A percentile compares a stretch with the other conserved stretches of the same genome.
These are phyloP conservation scores for Apophysomyces trapeziformis DNA, from an alignment of 371 early-diverging fungal species.

Conservation along the genomic window DNA sequence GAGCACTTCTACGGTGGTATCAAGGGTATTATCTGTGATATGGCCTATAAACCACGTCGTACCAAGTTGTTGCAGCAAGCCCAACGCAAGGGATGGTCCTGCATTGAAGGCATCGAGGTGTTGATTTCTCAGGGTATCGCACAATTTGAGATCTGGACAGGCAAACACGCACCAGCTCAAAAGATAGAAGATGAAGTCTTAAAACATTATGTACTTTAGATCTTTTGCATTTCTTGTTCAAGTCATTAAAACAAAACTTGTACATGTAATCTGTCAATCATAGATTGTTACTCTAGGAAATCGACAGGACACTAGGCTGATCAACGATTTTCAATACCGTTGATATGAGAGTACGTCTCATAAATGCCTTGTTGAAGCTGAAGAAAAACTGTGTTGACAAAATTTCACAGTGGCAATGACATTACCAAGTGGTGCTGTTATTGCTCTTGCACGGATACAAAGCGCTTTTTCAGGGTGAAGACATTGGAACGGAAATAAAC, in stretches of 20 bases:
- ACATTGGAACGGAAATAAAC: too few relatives aligned
- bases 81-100: constrained; percentile 66
- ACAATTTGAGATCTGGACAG: constrained; percentile 82
- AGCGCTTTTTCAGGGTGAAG: too few relatives aligned
- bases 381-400: too few relatives aligned
- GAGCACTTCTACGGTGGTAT: constrained; percentile 57
- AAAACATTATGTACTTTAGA: constrained; percentile 44
- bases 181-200: constrained; percentile 51
- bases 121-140: constrained; percentile 91
- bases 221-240: not conserved
- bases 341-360: too few relatives aligned
- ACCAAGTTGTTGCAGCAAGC: constrained; percentile 76
- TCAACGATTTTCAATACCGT: too few relatives aligned
- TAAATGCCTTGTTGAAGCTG: too few relatives aligned
- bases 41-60: constrained; percentile 91
- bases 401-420: too few relatives aligned
- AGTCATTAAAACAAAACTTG: not conserved
- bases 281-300: too few relatives aligned
- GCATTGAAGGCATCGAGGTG: constrained; percentile 86
- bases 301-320: too few relatives aligned
- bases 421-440: too few relatives aligned
- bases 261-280: too few relatives aligned
- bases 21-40: constrained; percentile 82
- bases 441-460: too few relatives aligned
- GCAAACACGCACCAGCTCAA: constrained; percentile 57